Conservation (phyloP, 2,329 filamentous ascomycete species). For the Trichoderma koningii region DNA sequence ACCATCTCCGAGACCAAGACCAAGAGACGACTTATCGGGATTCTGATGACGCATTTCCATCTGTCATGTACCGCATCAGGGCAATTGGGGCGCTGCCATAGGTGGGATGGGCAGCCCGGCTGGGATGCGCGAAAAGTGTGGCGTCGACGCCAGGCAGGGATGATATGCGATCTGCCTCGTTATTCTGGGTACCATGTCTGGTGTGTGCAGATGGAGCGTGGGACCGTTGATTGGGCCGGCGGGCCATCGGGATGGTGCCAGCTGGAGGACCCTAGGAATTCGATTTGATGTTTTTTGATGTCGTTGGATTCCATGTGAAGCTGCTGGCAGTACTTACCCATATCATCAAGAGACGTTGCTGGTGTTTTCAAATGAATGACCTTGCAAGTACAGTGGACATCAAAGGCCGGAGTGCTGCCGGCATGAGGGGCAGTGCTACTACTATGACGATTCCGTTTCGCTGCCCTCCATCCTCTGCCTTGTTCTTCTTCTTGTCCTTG, state of each 20-base stretch:
- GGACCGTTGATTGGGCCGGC: slow-evolving; percentile 10
- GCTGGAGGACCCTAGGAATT: background rate
- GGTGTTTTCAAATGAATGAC: too few relatives aligned
- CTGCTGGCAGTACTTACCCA: background rate
- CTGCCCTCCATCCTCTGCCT: too few relatives aligned
- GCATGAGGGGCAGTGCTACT: too few relatives aligned
- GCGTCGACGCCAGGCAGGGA: slow-evolving; percentile 25
- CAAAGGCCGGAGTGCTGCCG: too few relatives aligned
- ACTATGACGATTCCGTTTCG: too few relatives aligned
- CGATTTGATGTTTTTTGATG: background rate
- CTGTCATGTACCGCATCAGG: slow-evolving; percentile 32
- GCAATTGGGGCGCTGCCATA: slow-evolving; percentile 24
- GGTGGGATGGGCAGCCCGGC: slow-evolving; percentile 17
- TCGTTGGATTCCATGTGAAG: background rate
- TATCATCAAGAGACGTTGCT: too few relatives aligned
- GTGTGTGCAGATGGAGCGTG: background rate
- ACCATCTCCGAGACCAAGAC: background rate
- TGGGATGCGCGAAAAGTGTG: slow-evolving; percentile 16
- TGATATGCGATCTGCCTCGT: slow-evolving; percentile 12
- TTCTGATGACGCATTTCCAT: slow-evolving; percentile 37
- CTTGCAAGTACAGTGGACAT: too few relatives aligned
- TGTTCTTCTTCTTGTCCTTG: too few relatives aligned
- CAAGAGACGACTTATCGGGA: slow-evolving; percentile 21
- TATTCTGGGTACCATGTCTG: background rate
- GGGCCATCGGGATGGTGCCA: background rate